Base-by-base conservation (phyloP, 148 eudicot species). In the Spergularia marina region DNA sequence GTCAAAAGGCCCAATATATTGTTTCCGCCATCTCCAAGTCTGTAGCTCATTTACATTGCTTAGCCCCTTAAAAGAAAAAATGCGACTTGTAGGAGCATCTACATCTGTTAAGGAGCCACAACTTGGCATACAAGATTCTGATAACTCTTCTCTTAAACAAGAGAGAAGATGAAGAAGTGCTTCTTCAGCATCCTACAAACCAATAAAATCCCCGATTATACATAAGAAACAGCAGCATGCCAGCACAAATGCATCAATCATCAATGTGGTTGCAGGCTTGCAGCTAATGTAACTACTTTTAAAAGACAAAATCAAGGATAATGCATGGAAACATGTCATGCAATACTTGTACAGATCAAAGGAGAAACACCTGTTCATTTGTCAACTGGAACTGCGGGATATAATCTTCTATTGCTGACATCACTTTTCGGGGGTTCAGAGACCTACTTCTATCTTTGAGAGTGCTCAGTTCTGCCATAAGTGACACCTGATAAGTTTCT, bases 151-250 rank as follows among this genome's bases (percentile, higher is more conserved):
- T 83, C 94, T 89, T 84, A 94, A 71, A 58, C 96, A 90, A 76
- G 96, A 87, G 54, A 94, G 83, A 72, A 94, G 87, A 88, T 86
- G 97, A 77, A 86, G 85, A 72, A 94, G 87, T 76, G 97, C 96
- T 87, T 94, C 98, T 79, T 89, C 98, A 39, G 97, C 97, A 85
- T 94, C 98, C 98, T 94, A 85, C 68, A 72, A 15, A 68, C 11
- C 77, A 44, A 80, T 60, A 53, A 68, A 75, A 78, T 56, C 67
- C 71, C 17, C 20, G 18, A 71, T 78, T 62, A 77, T 69, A 78
- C 49, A 47, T 55, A 17, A 75, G 61, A 70, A 76, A 59, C 36
- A 68, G 63, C 34, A 15, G 36, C 36, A 30, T 6, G 49, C 49
- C 49, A 9, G 49, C 49, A 9, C 5, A 5, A 44, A 44, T 44